phyloP scores from a whole-genome alignment of 2,329 filamentous ascomycete species.

The Ambrosiella xylebori region DNA sequence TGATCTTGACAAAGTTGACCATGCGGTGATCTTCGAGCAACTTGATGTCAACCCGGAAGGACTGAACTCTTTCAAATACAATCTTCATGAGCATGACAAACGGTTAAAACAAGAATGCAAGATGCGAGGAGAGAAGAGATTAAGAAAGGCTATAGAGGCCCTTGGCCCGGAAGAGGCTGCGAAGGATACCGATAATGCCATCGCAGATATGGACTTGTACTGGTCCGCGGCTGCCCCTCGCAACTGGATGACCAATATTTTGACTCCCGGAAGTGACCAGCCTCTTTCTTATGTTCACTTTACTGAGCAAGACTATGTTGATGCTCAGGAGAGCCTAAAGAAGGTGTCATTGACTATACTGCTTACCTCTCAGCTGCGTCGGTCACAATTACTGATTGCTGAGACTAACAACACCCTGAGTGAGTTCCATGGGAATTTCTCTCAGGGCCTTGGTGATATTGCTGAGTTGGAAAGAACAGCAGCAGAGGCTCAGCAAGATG shows the following conservation, averaged over 20 bases:
- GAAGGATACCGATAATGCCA: neutral
- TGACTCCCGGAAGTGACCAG: conserved; percentile 1
- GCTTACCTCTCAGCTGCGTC: neutral
- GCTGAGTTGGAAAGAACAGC: neutral
- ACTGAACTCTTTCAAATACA: conserved; percentile 3
- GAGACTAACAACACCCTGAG: neutral
- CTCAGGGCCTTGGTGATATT: neutral
- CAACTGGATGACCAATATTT: conserved; percentile 9
- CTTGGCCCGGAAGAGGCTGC: conserved; percentile 1
- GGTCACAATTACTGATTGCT: conserved; percentile 1
- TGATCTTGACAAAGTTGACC: neutral
- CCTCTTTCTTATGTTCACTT: neutral
- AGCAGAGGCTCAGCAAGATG: too few relatives aligned
- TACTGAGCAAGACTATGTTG: conserved; percentile 10
- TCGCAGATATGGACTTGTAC: conserved; percentile 11
- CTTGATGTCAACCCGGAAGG: conserved; percentile 2
- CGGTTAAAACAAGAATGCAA: conserved; percentile 9
- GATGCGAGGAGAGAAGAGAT: neutral
- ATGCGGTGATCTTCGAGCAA: neutral
- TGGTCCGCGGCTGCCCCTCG: conserved; percentile 12
- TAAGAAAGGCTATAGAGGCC: neutral
- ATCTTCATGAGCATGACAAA: conserved; percentile 1
- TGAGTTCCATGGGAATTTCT: neutral
- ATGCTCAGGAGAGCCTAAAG: conserved; percentile 3
- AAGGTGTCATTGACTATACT: neutral